Conservation (phyloP, 2,329 filamentous ascomycete species). For the Clonostachys byssicola region DNA sequence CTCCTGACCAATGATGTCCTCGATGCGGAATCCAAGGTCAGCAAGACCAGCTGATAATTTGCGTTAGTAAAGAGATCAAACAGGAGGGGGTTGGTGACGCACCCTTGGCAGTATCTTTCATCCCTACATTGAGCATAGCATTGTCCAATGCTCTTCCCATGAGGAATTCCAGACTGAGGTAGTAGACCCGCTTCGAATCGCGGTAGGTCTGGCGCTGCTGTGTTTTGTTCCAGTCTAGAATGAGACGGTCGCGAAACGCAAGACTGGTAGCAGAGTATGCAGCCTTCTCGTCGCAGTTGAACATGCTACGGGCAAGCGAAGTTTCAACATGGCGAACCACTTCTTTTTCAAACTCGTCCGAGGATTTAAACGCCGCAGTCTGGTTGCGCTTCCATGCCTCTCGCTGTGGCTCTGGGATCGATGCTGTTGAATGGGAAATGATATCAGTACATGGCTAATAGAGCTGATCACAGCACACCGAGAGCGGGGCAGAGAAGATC, state of each 20-base stretch:
- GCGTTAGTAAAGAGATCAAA: background rate
- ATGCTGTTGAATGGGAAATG: slow-evolving; percentile 35
- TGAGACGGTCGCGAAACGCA: slow-evolving; percentile 87
- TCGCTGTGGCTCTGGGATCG: slow-evolving; percentile 84
- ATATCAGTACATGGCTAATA: background rate
- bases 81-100: slow-evolving; percentile 14
- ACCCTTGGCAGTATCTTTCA: slow-evolving; percentile 83
- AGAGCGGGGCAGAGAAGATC: background rate
- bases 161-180: slow-evolving; percentile 93
- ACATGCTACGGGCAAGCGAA: slow-evolving; percentile 89
- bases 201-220: slow-evolving; percentile 91
- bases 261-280: slow-evolving; percentile 89
- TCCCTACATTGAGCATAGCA: slow-evolving; percentile 92
- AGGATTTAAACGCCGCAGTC: slow-evolving; percentile 65
- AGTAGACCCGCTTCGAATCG: slow-evolving; percentile 94
- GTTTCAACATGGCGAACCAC: slow-evolving; percentile 95
- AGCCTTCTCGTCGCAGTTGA: slow-evolving; percentile 95
- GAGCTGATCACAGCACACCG: background rate
- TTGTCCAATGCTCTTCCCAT: slow-evolving; percentile 98
- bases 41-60: slow-evolving; percentile 63
- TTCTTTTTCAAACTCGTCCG: slow-evolving; percentile 83
- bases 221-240: slow-evolving; percentile 96
- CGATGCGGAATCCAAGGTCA: slow-evolving; percentile 93
- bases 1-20: slow-evolving; percentile 92
- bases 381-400: slow-evolving; percentile 68